Evolutionary conservation across 2,329 filamentous ascomycete species (phyloP), one percentile per base, ranked within the genome.

Genomic region (Leptographium wingfieldii): DNA sequence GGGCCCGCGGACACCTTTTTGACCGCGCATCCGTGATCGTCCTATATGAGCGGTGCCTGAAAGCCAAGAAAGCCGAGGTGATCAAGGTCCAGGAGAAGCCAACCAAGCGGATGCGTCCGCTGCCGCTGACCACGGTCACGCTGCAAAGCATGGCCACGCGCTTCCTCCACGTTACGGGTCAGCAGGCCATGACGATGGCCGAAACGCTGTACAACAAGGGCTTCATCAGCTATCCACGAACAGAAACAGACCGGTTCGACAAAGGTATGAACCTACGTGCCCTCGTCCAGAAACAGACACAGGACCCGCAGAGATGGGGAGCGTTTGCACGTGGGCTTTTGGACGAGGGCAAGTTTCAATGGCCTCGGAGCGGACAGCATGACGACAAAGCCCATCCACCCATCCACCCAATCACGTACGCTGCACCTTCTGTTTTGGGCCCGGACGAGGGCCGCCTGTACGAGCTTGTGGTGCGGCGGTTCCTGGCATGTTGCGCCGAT

Each of bases 311-410:
- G 33, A 74, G 79, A 63, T 99, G 92, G 94, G 91, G 91, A 0
- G 70, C 74, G 25, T 96, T 92, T 71, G 91, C 92, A 4, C 87
- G 87, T 69, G 78, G 78, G 22, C 79, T 97, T 11, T 75, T 88
- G 35, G 79, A 87, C 63, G 90, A 90, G 3, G 86, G 78, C 10
- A 51, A 56, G 25, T 97, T 96, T 70, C 82, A 83, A 55, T 86
- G 88, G 65, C 94, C 94, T 22, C 84, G 92, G 51, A 81, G 86
- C 65, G 94, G 94, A 4, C 82, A 84, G 58, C 84, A 97, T 70
- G 95, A 99, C 71, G 94, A 99, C 72, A 94, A 96, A 72, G 94
- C 94, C 0, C 94, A 99, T 73, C 94, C 94, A 31, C 94, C 94
- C 0, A 99, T 99, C 62, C 94, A 99, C 67, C 94, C 94, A 0